Conservation (phyloP, 1,139 yeast genomes). For the Hyphopichia fennica region DNA sequence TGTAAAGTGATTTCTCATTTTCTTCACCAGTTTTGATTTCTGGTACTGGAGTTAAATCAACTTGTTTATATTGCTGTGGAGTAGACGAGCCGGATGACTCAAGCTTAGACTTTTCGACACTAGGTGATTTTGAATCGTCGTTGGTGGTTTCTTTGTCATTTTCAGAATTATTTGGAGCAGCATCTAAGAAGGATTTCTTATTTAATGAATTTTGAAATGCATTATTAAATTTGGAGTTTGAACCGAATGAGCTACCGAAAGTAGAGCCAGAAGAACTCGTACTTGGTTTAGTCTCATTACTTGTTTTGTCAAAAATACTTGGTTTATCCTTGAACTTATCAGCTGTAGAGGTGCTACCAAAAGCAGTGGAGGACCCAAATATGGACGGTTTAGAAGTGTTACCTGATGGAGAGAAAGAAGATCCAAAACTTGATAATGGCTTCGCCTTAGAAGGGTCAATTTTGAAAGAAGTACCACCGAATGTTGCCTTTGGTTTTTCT, state of each 20-base stretch:
- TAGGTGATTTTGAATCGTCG: constrained; percentile 17
- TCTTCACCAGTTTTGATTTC: constrained; percentile 86
- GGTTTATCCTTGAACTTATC: constrained; percentile 19
- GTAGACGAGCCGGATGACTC: constrained; percentile 8
- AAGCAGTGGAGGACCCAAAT: constrained; percentile 6
- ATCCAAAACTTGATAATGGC: not conserved
- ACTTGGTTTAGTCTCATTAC: not conserved
- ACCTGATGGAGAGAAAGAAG: constrained; percentile 15
- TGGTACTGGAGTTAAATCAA: constrained; percentile 52
- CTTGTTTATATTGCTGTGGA: constrained; percentile 47
- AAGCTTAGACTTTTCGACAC: constrained; percentile 6
- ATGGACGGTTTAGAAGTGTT: constrained; percentile 21
- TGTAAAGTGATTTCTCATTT: constrained; percentile 67
- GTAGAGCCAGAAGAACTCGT: constrained; percentile 21
- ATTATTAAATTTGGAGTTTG: constrained; percentile 58
- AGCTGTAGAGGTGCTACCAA: constrained; percentile 10
- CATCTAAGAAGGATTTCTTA: constrained; percentile 58
- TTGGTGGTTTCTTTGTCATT: constrained; percentile 13
- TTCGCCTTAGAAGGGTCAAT: constrained; percentile 12
- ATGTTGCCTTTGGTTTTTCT: constrained; percentile 19
- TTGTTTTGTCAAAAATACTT: not conserved
- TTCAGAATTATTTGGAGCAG: constrained; percentile 11
- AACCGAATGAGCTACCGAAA: constrained; percentile 45
- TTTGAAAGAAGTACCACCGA: constrained; percentile 33
- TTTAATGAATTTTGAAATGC: constrained; percentile 52